Base-by-base conservation (phyloP, 1,284 basidiomycete genomes). In the Coniophora puteana region DNA sequence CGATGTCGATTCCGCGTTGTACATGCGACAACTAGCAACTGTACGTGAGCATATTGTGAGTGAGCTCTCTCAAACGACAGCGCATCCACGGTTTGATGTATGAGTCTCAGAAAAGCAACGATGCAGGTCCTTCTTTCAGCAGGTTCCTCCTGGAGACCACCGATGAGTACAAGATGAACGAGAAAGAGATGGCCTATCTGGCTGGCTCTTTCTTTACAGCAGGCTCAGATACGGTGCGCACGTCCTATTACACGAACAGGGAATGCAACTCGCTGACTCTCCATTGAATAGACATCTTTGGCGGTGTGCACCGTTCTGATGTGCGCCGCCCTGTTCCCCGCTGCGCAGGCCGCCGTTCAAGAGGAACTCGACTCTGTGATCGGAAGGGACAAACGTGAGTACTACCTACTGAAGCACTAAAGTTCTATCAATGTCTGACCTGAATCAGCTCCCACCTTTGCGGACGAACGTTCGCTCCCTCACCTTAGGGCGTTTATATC, bases 291-390 rank as follows among this genome's bases (percentile, higher is more conserved):
- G 63, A 63, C 61, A 12, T 55, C 58, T n/a, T 51, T 63, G 7
- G 67, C 66, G 3, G 59, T 72, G 21, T 58, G 57, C 8, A 58
- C 62, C 24, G 46, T 60, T 11, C 58, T 68, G 22, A 67, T 72
- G 65, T 67, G 69, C 3, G 67, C 71, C 1, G 69, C 68, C 0
- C 51, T 50, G 7, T 55, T 60, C 41, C 67, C 66, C 0, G 59
- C 67, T 6, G 55, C 57, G 16, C 64, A 67, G 42, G 55, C 50
- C 21, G 53, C 51, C 37, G 67, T 71, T 0, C 69, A 69, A 43
- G 59, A 55, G 2, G 65, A 72, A 49, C 46, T 72, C 13, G 67
- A 72, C 31, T 38, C 40, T 4, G 55, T 69, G 2, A 52, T 67
- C 7, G 64, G 66, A 1, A 53, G 41, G 8, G 52, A 63, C 11